Base-by-base conservation (phyloP, 768 basidiomycete species). In the Trametopsis cervina region DNA sequence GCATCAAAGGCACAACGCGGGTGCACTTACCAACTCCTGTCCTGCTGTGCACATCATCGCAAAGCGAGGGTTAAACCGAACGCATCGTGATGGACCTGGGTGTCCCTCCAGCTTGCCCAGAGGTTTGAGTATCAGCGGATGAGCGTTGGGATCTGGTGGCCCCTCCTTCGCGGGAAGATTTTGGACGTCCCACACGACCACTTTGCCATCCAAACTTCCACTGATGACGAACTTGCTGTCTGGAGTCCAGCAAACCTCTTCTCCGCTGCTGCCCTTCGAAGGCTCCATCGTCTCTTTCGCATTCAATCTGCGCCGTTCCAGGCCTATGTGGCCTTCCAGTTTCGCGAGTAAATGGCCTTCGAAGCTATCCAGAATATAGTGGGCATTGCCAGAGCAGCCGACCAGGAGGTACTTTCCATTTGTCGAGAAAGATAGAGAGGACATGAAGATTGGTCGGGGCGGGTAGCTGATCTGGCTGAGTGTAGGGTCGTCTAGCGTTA, bases 191-290 rank as follows among this genome's bases (percentile, higher is more conserved):
- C 94, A 99, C 17, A 95, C 68, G 40, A 76, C 64, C n/a, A 98
- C 70, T 56, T 77, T 81, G 39, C 96, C 96, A 60, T 94, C 83
- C 24, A 87, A 73, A 60, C 83, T 85, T 45, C 96, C 96, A 18
- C 88, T 77, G 4, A 96, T 64, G 37, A 98, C 74, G 58, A 77
- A 99, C 63, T 89, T 89, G 65, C 91, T 92, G 63, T 99, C 95
- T 0, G 91, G 89, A 2, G 89, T 93, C 90, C 91, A 98, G 10
- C 78, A 77, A 3, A 94, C 85, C 68, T 98, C 96, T 62, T 97
- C 92, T 11, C 94, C 90, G 51, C 91, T 94, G 47, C 77, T 80
- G 1, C 92, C 93, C 54, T 84, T 83, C 13, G 72, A 61, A 44
- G 89, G 80, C 63, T 83, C 75, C 56, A 89, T 83, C 46, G 67